Conservation (phyloP, 2,329 filamentous ascomycete species). For the Penicillium sp. region DNA sequence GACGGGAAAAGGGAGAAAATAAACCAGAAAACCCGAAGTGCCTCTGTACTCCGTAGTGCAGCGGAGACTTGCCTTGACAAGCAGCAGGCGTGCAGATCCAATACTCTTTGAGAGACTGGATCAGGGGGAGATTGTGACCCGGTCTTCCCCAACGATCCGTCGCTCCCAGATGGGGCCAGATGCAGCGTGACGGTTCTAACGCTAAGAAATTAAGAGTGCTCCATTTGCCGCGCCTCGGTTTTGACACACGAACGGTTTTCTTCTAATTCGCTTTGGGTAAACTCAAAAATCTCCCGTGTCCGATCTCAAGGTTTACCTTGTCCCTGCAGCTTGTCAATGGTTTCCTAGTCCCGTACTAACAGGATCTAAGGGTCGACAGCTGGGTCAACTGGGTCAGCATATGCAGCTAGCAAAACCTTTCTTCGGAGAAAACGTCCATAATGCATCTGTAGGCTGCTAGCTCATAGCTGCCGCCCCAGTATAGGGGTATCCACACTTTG, state of each 20-base stretch:
- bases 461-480: slow-evolving; percentile 7
- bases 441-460: slow-evolving; percentile 13
- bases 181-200: slow-evolving; percentile 17
- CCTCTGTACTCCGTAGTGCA: not conserved
- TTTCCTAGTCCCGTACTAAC: not conserved
- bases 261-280: slow-evolving; percentile 2
- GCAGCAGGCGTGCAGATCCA: slow-evolving; percentile 19
- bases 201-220: slow-evolving; percentile 22
- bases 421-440: slow-evolving; percentile 12
- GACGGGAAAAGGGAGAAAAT: slow-evolving; percentile 7
- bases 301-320: not conserved
- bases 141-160: slow-evolving; percentile 24
- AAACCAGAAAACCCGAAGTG: slow-evolving; percentile 2
- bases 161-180: slow-evolving; percentile 16
- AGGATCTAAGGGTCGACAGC: not conserved
- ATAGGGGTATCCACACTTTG: slow-evolving; percentile 13
- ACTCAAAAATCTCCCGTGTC: slow-evolving; percentile 1
- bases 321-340: not conserved
- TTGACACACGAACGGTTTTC: slow-evolving; percentile 16
- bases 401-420: slow-evolving; percentile 9
- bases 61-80: slow-evolving; percentile 13
- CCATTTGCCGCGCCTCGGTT: slow-evolving; percentile 7
- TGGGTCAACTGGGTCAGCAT: slow-evolving; percentile 5
- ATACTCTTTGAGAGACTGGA: slow-evolving; percentile 17
- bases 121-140: slow-evolving; percentile 19